Percentiles rank a stretch among this genome's conserved stretches.
Conservation (phyloP, 345 rosid species). For the Capsella bursapastoris region DNA sequence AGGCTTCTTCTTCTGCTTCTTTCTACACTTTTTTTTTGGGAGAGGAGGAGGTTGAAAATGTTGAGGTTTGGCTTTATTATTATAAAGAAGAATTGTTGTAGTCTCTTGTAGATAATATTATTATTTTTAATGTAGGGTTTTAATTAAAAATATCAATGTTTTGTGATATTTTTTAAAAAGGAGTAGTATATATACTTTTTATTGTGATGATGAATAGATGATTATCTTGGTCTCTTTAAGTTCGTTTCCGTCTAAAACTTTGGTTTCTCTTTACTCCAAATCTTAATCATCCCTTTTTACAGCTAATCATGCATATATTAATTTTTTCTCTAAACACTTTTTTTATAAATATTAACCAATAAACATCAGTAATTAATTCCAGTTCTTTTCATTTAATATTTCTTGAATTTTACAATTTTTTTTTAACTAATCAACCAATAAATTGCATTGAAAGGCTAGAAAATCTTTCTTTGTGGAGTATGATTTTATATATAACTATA, state of each 20-base stretch:
- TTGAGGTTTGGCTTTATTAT: conserved; percentile 26
- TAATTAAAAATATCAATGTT: background rate
- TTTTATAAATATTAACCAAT: too few species aligned
- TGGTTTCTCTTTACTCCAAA: conserved; percentile 18
- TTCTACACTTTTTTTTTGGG: background rate
- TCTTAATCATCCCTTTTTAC: conserved; percentile 18
- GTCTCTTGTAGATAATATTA: background rate
- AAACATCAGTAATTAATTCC: too few species aligned
- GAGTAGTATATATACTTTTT: background rate
- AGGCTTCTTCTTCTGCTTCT: background rate
- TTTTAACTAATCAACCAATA: too few species aligned
- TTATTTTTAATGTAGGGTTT: background rate
- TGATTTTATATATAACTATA: too few species aligned
- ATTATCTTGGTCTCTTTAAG: conserved; percentile 10
- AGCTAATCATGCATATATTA: too few species aligned
- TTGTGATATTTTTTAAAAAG: background rate
- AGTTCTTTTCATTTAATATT: too few species aligned
- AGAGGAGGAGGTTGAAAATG: conserved; percentile 28
- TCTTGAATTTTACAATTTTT: too few species aligned
- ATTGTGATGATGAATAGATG: conserved; percentile 26
- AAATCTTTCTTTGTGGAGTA: too few species aligned
- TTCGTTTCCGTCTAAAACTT: conserved; percentile 33
- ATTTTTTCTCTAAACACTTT: too few species aligned
- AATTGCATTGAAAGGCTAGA: too few species aligned
- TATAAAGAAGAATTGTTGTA: conserved; percentile 43